These are phyloP conservation scores for Fusarium begoniae DNA, from an alignment of 2,329 filamentous ascomycete species.

Conservation along the genomic window DNA sequence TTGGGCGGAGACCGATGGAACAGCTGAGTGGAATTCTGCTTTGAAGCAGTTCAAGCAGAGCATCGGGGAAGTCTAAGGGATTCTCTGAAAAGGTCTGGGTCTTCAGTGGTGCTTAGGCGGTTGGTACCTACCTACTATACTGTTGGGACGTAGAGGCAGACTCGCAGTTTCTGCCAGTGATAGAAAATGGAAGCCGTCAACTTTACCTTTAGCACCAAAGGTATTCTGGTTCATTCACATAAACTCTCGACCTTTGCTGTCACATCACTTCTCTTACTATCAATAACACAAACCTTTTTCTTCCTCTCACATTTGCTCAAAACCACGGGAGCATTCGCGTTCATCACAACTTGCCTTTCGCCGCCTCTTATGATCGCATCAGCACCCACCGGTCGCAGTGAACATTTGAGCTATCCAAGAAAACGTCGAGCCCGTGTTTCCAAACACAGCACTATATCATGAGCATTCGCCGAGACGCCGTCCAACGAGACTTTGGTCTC, in stretches of 20 bases:
- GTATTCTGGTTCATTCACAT: not conserved
- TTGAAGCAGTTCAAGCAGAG: conserved; percentile 57
- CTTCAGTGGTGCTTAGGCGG: not conserved
- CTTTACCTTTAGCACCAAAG: not conserved
- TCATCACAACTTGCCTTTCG: not conserved
- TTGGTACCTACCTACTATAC: not conserved
- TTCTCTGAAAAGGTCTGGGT: not conserved
- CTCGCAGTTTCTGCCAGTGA: conserved; percentile 4
- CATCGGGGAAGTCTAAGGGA: conserved; percentile 38
- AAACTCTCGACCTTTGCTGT: not conserved
- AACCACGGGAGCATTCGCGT: not conserved
- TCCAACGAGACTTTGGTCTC: conserved; percentile 21
- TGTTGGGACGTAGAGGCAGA: not conserved
- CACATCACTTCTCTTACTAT: not conserved
- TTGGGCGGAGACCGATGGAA: conserved; percentile 56
- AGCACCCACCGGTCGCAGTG: not conserved
- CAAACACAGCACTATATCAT: not conserved
- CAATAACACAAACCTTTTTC: not conserved
- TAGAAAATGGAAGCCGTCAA: not conserved
- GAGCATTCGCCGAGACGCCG: conserved; percentile 5
- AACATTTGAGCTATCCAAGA: not conserved
- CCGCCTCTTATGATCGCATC: not conserved
- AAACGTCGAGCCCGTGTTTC: not conserved
- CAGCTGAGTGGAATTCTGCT: conserved; percentile 58
- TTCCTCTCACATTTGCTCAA: not conserved